Evolutionary conservation across 2,329 filamentous ascomycete genomes (phyloP).

Genomic region (Aureobasidium sp.): DNA sequence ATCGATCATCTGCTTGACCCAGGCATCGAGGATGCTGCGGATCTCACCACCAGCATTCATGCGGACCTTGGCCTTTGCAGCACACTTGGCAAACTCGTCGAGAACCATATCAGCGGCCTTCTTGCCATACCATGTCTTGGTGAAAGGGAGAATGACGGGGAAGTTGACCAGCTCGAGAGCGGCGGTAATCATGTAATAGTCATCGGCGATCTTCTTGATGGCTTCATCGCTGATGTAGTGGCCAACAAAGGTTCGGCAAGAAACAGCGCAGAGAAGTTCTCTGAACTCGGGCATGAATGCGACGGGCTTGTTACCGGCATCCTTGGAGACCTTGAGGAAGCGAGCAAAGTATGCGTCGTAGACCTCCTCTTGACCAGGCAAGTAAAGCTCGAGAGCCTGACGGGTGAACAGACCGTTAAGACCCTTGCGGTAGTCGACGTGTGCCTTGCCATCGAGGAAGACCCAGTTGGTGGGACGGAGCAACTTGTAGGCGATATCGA

Average conservation of each 20-base stretch:
- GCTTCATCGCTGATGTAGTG: conserved; percentile 88
- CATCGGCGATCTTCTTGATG: conserved; percentile 89
- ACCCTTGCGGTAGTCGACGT: conserved; percentile 96
- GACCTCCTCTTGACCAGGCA: conserved; percentile 86
- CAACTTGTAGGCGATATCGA: conserved; percentile 89
- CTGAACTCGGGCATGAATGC: conserved; percentile 91
- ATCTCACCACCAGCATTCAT: conserved; percentile 78
- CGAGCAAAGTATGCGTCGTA: conserved; percentile 79
- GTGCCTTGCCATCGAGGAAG: conserved; percentile 88
- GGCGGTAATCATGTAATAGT: conserved; percentile 94
- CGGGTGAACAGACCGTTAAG: conserved; percentile 92
- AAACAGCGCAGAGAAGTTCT: conserved; percentile 89
- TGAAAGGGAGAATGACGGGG: conserved; percentile 88
- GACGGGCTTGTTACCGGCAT: conserved; percentile 64
- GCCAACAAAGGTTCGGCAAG: conserved; percentile 93
- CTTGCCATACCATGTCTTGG: conserved; percentile 92
- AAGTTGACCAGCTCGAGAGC: conserved; percentile 97
- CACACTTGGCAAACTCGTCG: conserved; percentile 77
- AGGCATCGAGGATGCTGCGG: conserved; percentile 91
- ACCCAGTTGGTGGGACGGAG: conserved; percentile 92
- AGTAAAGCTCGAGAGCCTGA: conserved; percentile 76
- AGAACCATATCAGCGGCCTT: conserved; percentile 86
- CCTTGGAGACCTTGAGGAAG: conserved; percentile 65
- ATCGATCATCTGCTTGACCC: conserved; percentile 82
- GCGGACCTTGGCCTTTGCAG: conserved; percentile 75